These are phyloP conservation scores for Aethionema arabicum DNA, from an alignment of 345 rosid species.

Conservation along the genomic window DNA sequence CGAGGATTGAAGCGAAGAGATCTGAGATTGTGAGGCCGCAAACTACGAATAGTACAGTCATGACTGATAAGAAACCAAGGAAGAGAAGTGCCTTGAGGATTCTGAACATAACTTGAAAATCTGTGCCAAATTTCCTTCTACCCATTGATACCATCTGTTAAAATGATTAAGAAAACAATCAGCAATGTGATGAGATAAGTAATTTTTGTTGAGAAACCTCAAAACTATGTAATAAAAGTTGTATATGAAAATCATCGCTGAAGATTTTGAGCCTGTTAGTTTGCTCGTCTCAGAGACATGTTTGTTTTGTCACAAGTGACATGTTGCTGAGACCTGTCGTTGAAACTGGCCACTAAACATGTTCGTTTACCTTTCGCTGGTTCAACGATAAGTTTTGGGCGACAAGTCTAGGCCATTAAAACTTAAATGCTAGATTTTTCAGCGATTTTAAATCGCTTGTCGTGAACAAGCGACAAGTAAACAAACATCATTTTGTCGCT, in stretches of 20 bases:
- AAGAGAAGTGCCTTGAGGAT: conserved; percentile 93
- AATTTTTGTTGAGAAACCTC: background rate
- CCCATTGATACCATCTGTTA: conserved; percentile 81
- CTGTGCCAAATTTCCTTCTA: conserved; percentile 68
- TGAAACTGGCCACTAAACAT: too few relatives aligned
- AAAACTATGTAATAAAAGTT: background rate
- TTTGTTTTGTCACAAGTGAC: too few relatives aligned
- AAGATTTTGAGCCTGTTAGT: background rate
- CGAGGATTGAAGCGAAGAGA: conserved; percentile 68
- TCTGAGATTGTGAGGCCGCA: conserved; percentile 65
- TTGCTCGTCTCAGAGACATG: too few relatives aligned
- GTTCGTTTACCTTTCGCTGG: too few relatives aligned
- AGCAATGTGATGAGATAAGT: background rate
- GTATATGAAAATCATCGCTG: background rate
- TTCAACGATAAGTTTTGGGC: too few relatives aligned
- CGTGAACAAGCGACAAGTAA: too few relatives aligned
- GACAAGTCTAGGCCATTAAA: too few relatives aligned
- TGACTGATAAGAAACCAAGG: conserved; percentile 80
- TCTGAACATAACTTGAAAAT: conserved; percentile 89
- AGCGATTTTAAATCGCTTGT: too few relatives aligned
- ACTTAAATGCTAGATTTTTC: too few relatives aligned
- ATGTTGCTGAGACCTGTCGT: too few relatives aligned
- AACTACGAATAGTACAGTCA: conserved; percentile 78
- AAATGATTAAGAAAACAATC: conserved; percentile 15
- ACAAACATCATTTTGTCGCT: too few relatives aligned